Evolutionary conservation across 1,284 basidiomycete genomes (phyloP), one percentile per base, ranked within the genome.

Genomic region (Leccinum proximum): DNA sequence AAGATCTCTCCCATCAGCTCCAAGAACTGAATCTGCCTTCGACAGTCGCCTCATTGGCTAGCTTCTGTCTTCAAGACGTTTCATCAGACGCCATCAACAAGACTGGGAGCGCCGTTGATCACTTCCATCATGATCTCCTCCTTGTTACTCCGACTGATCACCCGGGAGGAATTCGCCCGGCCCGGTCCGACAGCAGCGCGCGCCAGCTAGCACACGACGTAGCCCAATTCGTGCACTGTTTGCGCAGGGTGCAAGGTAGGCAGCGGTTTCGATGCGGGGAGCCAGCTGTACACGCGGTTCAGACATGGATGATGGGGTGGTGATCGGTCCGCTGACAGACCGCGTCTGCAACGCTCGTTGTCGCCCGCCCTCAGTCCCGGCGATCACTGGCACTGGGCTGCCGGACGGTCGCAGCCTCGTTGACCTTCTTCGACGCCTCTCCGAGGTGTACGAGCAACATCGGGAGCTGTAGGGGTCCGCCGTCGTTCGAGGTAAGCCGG

Each of bases 181-280:
- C 77, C 37, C 11, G 37, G 10, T 11, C 78, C 16, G 70, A 78
- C 60, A 79, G 78, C 69, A 77, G 80, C 14, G 86, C 84, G 3
- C 79, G 86, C 62, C 78, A 79, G 26, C 80, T 94, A 16, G 88
- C 94, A 0, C 97, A 99, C 79, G 96, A 97, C 72, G 83, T 93
- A 18, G 89, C 97, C 1, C 97, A 99, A 76, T 96, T 92, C 70
- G 88, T 95, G 4, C 97, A 99, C 76, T 98, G 96, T 83, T 96
- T 37, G 97, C 97, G 0, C 97, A 99, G 78, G 97, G 97, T 26
- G 56, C 99, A 99, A 38, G 77, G 89, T 99, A 14, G 97, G 97
- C 45, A 94, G 92, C 69, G 97, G 97, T 1, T 99, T 99, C 77
- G 97, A 99, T 75, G 93, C 99, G 59, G 97, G 97, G 8, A 96